Evolutionary conservation across 768 basidiomycete species (phyloP).

Genomic region (Chalciporus pseudorubinellus): DNA sequence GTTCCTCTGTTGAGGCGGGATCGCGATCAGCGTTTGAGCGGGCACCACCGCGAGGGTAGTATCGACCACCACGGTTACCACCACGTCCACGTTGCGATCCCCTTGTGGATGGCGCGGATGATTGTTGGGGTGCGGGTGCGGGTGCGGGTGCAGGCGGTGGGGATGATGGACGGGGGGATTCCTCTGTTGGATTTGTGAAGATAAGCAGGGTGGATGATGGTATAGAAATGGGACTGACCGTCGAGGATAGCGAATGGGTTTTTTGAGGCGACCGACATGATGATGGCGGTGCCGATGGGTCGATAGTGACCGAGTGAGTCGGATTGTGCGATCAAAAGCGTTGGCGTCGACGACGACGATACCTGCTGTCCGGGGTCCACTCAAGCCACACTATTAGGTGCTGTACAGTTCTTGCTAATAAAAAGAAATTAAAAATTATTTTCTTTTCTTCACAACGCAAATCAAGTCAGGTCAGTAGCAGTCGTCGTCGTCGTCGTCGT

Average conservation of each 20-base stretch:
- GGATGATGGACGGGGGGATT: constrained; percentile 42
- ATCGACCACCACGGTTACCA: constrained; percentile 66
- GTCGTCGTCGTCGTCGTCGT: background rate
- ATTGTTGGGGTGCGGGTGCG: constrained; percentile 27
- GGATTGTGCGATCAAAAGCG: background rate
- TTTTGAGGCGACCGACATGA: constrained; percentile 87
- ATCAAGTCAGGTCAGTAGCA: constrained; percentile 54
- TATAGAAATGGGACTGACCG: constrained; percentile 44
- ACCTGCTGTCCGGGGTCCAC: constrained; percentile 41
- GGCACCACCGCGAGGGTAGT: constrained; percentile 65
- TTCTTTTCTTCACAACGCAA: constrained; percentile 45
- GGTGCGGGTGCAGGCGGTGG: constrained; percentile 34
- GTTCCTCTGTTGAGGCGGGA: constrained; percentile 38
- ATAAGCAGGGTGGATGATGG: background rate
- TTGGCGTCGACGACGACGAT: background rate
- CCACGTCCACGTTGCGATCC: constrained; percentile 46
- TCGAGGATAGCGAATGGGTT: constrained; percentile 84
- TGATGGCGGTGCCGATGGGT: constrained; percentile 12
- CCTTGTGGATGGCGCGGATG: constrained; percentile 40
- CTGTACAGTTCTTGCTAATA: constrained; percentile 36
- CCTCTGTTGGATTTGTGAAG: constrained; percentile 38
- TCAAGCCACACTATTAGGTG: constrained; percentile 37
- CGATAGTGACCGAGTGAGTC: background rate
- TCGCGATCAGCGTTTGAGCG: constrained; percentile 39
- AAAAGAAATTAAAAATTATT: constrained; percentile 18